phyloP scores from a whole-genome alignment of 2,329 filamentous ascomycete species.

The Scedosporium boydii region DNA sequence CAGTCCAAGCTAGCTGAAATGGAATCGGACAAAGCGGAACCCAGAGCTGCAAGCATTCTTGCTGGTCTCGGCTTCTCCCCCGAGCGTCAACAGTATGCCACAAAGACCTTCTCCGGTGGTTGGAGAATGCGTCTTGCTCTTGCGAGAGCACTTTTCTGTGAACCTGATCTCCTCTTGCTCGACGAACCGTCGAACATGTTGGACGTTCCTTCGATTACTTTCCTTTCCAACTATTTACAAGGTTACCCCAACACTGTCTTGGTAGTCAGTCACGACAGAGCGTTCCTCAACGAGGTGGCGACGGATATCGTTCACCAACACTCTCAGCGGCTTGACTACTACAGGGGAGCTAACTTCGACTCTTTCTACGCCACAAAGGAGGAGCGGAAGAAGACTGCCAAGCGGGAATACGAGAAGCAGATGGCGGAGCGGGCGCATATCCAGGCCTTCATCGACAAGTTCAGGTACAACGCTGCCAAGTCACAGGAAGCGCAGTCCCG shows the following conservation, averaged over 20 bases:
- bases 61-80: constrained; percentile 94
- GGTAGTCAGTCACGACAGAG: constrained; percentile 96
- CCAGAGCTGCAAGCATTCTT: constrained; percentile 88
- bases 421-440: constrained; percentile 90
- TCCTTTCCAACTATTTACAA: constrained; percentile 92
- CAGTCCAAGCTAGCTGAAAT: constrained; percentile 91
- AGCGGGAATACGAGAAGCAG: constrained; percentile 97
- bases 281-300: constrained; percentile 97
- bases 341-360: constrained; percentile 94
- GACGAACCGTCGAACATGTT: constrained; percentile 99
- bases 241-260: constrained; percentile 88
- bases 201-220: constrained; percentile 99
- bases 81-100: constrained; percentile 84
- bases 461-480: constrained; percentile 97
- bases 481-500: constrained; percentile 96
- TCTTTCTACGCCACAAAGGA: constrained; percentile 96
- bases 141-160: constrained; percentile 92
- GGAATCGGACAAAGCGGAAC: constrained; percentile 98
- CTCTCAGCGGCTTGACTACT: constrained; percentile 95
- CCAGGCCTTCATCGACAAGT: constrained; percentile 98
- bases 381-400: constrained; percentile 91
- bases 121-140: constrained; percentile 98
- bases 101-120: constrained; percentile 97
- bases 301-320: constrained; percentile 99
- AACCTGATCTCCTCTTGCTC: constrained; percentile 88